Conservation (phyloP, 2,329 filamentous ascomycete species). For the Fusarium transvaalense region DNA sequence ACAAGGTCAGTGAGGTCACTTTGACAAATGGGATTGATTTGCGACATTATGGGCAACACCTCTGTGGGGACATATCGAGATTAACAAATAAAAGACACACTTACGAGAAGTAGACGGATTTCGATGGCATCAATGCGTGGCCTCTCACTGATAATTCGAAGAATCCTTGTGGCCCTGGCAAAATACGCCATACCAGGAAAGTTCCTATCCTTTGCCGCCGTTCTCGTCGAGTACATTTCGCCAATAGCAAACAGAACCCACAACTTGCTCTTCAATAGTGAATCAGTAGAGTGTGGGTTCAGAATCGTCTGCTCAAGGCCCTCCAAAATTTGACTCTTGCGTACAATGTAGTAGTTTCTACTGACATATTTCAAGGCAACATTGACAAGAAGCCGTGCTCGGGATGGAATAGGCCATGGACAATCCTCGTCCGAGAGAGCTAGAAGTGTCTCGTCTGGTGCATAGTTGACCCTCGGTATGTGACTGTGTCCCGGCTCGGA, state of each 20-base stretch:
- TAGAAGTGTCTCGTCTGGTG: constrained; percentile 49
- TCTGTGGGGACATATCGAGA: no score
- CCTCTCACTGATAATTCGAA: constrained; percentile 57
- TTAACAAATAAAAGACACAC: constrained; percentile 14
- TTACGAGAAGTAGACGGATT: constrained; percentile 58
- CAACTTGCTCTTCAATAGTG: constrained; percentile 55
- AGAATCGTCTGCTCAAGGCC: constrained; percentile 55
- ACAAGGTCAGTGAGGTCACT: accelerated
- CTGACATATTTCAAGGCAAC: constrained; percentile 58
- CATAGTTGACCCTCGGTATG: constrained; percentile 53
- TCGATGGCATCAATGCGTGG: constrained; percentile 60
- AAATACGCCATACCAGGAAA: constrained; percentile 62
- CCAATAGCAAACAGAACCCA: constrained; percentile 61
- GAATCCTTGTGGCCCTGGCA: constrained; percentile 55
- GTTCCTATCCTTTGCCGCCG: constrained; percentile 50
- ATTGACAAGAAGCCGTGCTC: constrained; percentile 48
- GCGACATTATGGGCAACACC: no score
- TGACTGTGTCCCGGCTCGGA: constrained; percentile 50
- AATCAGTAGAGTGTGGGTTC: constrained; percentile 51
- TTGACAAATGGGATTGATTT: no score
- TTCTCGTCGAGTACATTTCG: constrained; percentile 59
- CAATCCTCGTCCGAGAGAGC: constrained; percentile 49
- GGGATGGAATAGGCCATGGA: constrained; percentile 56
- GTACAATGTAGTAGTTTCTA: constrained; percentile 58
- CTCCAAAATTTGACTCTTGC: constrained; percentile 54